Conservation (phyloP, 176 grass and related monocot species). For the Eragrostis curvula region DNA sequence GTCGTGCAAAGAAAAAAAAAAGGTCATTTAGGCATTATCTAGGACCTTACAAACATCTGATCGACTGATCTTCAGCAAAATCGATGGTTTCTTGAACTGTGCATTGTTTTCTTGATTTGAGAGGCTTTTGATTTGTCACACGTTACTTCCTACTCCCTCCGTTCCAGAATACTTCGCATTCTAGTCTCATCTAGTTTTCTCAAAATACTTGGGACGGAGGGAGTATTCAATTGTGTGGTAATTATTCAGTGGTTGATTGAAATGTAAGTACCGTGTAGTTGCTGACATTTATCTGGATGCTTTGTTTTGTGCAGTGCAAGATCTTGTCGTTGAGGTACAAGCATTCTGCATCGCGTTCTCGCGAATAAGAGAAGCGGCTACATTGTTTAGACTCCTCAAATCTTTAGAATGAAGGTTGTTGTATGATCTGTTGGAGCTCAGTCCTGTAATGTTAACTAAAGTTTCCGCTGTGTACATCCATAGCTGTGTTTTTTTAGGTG, state of each 20-base stretch:
- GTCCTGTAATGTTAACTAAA: slow-evolving; percentile 2
- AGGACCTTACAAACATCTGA: background rate
- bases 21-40: slow-evolving; percentile 8
- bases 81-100: slow-evolving; percentile 1
- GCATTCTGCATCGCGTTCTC: slow-evolving; percentile 96
- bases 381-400: slow-evolving; percentile 90
- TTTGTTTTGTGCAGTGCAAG: slow-evolving; percentile 71
- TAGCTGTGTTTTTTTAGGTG: slow-evolving; percentile 15
- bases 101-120: background rate
- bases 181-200: too few species aligned
- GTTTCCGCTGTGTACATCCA: slow-evolving; percentile 39
- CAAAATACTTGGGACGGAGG: too few species aligned
- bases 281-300: slow-evolving; percentile 24
- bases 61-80: background rate
- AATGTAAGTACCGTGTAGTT: slow-evolving; percentile 2
- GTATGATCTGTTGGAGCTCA: slow-evolving; percentile 1
- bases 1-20: background rate
- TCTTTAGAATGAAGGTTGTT: slow-evolving; percentile 65
- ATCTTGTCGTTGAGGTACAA: slow-evolving; percentile 93
- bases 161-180: too few species aligned
- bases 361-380: slow-evolving; percentile 84
- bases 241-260: background rate
- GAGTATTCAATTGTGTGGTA: background rate
- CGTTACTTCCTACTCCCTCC: background rate
- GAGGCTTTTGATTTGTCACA: slow-evolving; percentile 8